Evolutionary conservation across 352 stramenopile genomes (phyloP), one percentile per base, ranked within the genome.

Genomic region (Phytopythium ostracodes): DNA sequence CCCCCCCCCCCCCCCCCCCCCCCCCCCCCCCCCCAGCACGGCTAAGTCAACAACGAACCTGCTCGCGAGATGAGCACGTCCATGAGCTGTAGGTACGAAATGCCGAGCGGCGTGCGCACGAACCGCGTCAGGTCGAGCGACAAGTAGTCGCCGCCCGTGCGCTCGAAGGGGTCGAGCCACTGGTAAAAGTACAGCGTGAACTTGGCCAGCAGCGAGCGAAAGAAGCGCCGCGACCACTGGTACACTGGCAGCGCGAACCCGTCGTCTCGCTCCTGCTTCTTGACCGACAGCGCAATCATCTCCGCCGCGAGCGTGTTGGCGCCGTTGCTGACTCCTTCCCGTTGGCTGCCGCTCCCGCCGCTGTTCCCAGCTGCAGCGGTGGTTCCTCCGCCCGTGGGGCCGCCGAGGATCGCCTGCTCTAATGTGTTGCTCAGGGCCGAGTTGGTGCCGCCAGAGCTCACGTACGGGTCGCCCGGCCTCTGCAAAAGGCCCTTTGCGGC

Each of bases 61-160:
- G 70, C 72, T 75, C 81, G 76, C n/a, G 79, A 76, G 6, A 94
- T 69, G 31, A 94, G 59, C 8, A 91, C 82, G 60, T 92, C 79
- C 69, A 94, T 94, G 38, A 94, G 64, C 43, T 91, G 79, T 5
- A 94, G 64, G 61, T 94, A 94, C 31, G 83, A 92, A 25, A 92
- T 89, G 3, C 81, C 85, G 31, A 92, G 75, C 10, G 85, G 83
- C 1, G 77, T 91, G 47, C 79, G 82, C 51, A 91, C 88, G 64
- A 89, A 87, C 2, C 81, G 79, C 27, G 76, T 87, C 20, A 94
- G 73, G 51, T 91, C 77, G 8, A 75, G 74, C n/a, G 80, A 70
- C 38, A 89, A 66, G 25, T 87, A 80, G 31, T 86, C 73, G 11
- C 82, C 70, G 17, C 70, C 55, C 38, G 82, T 82, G 17, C 75